These are phyloP conservation scores for Bauhinia variegata DNA, from an alignment of 306 rosid species.

Conservation along the genomic window DNA sequence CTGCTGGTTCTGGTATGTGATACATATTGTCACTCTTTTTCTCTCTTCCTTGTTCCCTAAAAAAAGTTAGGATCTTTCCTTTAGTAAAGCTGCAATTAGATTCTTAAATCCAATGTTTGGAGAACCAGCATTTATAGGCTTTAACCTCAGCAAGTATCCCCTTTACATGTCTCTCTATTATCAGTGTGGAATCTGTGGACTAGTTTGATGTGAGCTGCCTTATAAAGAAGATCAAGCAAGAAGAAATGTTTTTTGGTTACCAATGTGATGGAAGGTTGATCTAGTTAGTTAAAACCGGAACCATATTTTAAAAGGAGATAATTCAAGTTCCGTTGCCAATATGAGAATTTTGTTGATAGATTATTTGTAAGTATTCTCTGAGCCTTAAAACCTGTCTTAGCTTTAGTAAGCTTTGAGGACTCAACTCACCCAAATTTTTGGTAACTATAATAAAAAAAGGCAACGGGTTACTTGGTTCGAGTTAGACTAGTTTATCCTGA, in stretches of 20 bases:
- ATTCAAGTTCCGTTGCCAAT: too few species aligned
- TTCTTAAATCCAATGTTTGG: slow-evolving; percentile 11
- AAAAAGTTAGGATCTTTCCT: background rate
- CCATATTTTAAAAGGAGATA: too few species aligned
- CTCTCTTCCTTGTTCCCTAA: background rate
- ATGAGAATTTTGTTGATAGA: too few species aligned
- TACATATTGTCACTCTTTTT: slow-evolving; percentile 24
- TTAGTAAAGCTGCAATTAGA: background rate
- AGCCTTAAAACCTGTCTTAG: too few species aligned
- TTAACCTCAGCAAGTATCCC: slow-evolving; percentile 8
- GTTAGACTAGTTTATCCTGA: slow-evolving; percentile 16
- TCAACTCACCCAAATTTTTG: too few species aligned
- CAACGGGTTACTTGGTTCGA: background rate
- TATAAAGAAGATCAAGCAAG: too few species aligned
- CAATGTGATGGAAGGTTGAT: too few species aligned
- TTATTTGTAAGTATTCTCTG: too few species aligned
- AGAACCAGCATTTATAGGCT: slow-evolving; percentile 9
- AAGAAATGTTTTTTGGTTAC: too few species aligned
- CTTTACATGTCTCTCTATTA: background rate
- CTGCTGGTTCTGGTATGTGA: slow-evolving; percentile 62
- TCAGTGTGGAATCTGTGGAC: background rate
- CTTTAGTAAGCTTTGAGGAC: too few species aligned
- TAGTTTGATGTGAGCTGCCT: background rate
- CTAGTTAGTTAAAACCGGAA: too few species aligned
- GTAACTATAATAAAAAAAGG: background rate